Percentiles rank a stretch among this genome's conserved stretches.
phyloP scores from a whole-genome alignment of 257 asterid genomes.

The Solanum corneliomulleri region DNA sequence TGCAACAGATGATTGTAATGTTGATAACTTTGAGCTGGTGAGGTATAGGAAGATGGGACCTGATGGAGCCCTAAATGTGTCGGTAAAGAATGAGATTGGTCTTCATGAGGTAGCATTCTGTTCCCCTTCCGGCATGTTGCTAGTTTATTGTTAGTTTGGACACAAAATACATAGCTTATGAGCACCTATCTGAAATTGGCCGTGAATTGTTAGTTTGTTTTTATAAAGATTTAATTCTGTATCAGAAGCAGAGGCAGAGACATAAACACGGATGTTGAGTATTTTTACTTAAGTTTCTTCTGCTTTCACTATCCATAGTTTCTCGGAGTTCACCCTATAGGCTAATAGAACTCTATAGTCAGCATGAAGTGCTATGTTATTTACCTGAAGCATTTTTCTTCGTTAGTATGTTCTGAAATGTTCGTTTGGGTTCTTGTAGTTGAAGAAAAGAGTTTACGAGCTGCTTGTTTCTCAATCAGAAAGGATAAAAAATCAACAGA shows the following conservation, averaged over 20 bases:
- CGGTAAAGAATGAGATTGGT: slow-evolving; percentile 57
- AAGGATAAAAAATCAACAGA: slow-evolving; percentile 25
- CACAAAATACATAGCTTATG: neutral
- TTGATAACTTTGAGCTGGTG: slow-evolving; percentile 52
- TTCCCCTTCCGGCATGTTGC: neutral
- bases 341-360: neutral
- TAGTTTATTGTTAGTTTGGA: neutral
- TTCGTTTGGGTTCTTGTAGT: slow-evolving; percentile 26
- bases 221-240: neutral
- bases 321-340: neutral
- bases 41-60: slow-evolving; percentile 78
- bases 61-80: slow-evolving; percentile 69
- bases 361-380: neutral
- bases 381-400: neutral
- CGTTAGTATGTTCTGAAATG: neutral
- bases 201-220: neutral
- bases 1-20: slow-evolving; percentile 50
- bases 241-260: neutral
- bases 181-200: neutral
- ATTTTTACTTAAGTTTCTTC: neutral
- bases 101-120: slow-evolving; percentile 48
- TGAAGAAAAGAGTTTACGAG: slow-evolving; percentile 61
- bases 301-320: neutral
- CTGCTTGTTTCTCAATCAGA: slow-evolving; percentile 53
- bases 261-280: neutral